phyloP scores from a whole-genome alignment of 169 alveolate species.

The Perkinsus olseni region DNA sequence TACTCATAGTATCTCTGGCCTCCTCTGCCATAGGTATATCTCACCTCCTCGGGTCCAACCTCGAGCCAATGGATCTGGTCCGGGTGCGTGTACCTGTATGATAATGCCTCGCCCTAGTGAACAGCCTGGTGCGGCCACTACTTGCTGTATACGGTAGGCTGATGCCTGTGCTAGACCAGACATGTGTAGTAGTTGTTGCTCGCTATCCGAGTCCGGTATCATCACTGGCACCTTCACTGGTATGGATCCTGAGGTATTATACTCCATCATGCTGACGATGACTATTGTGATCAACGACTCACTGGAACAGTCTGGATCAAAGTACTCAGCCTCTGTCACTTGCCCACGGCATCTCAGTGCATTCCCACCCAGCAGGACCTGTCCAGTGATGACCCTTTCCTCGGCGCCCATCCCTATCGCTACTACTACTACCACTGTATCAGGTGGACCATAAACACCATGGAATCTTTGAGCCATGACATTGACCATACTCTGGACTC shows the following conservation, averaged over 20 bases:
- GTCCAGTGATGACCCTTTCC: not conserved
- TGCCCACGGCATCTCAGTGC: not conserved
- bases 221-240: not conserved
- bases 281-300: not conserved
- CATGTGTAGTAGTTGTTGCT: not conserved
- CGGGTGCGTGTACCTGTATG: not conserved
- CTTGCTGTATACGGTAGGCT: not conserved
- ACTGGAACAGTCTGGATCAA: not conserved
- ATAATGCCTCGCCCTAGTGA: too few relatives aligned
- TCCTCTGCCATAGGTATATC: not conserved
- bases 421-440: not conserved
- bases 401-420: not conserved
- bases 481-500: not conserved
- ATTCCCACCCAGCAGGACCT: not conserved
- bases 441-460: not conserved
- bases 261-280: not conserved
- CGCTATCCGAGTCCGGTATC: not conserved
- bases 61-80: not conserved
- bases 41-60: slow-evolving; percentile 8
- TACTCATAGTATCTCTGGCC: not conserved
- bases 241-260: not conserved
- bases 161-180: not conserved
- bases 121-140: not conserved
- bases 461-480: not conserved
- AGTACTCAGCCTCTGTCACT: not conserved